These are phyloP conservation scores for Fagus crenata DNA, from an alignment of 306 rosid genomes.

Conservation along the genomic window DNA sequence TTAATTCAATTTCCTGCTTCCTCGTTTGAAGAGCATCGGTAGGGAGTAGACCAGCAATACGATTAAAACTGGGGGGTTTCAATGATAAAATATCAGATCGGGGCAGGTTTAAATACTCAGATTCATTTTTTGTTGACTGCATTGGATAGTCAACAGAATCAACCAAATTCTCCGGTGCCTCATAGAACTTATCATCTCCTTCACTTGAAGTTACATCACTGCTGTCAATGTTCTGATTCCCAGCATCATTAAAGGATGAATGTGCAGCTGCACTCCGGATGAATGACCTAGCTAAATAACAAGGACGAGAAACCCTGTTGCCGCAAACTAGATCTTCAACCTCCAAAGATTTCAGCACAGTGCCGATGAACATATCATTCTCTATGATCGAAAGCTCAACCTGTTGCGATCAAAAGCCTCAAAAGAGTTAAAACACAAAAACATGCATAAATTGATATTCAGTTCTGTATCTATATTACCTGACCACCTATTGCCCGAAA, in stretches of 20 bases:
- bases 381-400: conserved; percentile 83
- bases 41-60: conserved; percentile 80
- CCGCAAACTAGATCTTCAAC: conserved; percentile 81
- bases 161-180: conserved; percentile 78
- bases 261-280: conserved; percentile 53
- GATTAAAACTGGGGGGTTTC: conserved; percentile 60
- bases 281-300: conserved; percentile 89
- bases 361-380: conserved; percentile 74
- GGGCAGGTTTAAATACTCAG: conserved; percentile 31
- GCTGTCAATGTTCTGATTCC: conserved; percentile 38
- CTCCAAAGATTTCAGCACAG: conserved; percentile 92
- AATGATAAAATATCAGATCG: conserved; percentile 33
- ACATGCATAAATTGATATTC: conserved; percentile 11
- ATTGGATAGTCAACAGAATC: conserved; percentile 52
- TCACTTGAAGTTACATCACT: conserved; percentile 44
- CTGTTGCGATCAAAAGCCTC: conserved; percentile 45
- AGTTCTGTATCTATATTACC: conserved; percentile 43
- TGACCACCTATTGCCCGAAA: conserved; percentile 97
- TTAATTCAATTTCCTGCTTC: conserved; percentile 40
- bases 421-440: conserved; percentile 24
- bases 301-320: conserved; percentile 47
- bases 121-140: conserved; percentile 48
- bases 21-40: conserved; percentile 41
- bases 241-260: conserved; percentile 40
- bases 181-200: conserved; percentile 81